Base-by-base conservation (phyloP, 768 basidiomycete genomes). In the Panellus pusillus region DNA sequence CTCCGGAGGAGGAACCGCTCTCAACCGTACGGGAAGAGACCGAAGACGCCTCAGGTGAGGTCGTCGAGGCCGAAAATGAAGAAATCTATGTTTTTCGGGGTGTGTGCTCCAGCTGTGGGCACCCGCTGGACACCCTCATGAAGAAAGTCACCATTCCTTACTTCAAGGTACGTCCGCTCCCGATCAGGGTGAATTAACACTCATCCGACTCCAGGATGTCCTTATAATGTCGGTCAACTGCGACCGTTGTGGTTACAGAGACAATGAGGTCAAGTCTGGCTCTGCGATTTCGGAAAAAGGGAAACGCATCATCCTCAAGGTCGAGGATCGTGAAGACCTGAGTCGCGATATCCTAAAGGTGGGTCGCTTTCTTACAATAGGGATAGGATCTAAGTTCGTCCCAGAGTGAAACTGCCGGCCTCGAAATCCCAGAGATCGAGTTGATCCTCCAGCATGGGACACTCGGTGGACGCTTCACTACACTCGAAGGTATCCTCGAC, bases 221-320 rank as follows among this genome's bases (percentile, higher is more conserved):
- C 73, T 98, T 49, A 96, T 98, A 72, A 98, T 98, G 94, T 96
- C 96, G 19, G 95, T 95, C 6, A 98, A 97, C 68, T 98, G 97
- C 68, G 92, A 94, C 53, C 71, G 74, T 47, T 99, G 97, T 69
- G 97, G 97, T 1, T 99, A 98, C 70, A 80, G 92, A 52, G 97
- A 99, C 71, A 98, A 95, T 64, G 97, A 99, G 72, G 89, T 99
- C 65, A 99, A 99, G 70, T 91, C 93, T 6, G 93, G 96, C 18
- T 74, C 86, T 2, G 94, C 95, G 1, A 91, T 98, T 52, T 91
- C 96, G 3, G 82, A 80, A 4, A 77, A 89, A 64, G 97, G 96
- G 15, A 95, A 91, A 69, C 81, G 78, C 52, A 93, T 98, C 59
- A 91, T 80, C 0, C 77, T 99, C 50, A 92, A 87, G 68, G 93